Evolutionary conservation across 2,329 filamentous ascomycete genomes (phyloP), one percentile per base, ranked within the genome.

Genomic region (Cladosporium sp.): DNA sequence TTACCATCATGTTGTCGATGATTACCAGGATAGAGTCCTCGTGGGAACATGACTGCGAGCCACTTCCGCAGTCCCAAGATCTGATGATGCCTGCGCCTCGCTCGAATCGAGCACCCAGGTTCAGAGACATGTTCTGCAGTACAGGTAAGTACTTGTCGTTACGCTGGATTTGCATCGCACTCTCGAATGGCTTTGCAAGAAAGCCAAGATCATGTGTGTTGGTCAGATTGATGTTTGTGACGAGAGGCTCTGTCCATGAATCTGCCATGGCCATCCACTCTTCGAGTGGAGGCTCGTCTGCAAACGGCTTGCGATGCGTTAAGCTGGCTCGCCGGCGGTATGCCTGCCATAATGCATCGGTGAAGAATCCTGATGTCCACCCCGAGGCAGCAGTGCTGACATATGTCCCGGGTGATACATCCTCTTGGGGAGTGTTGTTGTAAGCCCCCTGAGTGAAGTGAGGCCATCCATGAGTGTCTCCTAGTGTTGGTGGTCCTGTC

Each of bases 1-100:
- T 28, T 28, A 10, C 42, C 42, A 63, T 63, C 57, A 60, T 63
- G 20, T 60, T 63, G 55, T 63, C 61, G 53, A 63, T 60, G 10
- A 61, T 63, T 9, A 63, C 59, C 2, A 63, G 53, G 13, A 60
- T 52, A 3, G 60, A 63, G 35, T 61, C 61, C 6, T 56, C 28
- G 47, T 63, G 60, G 3, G 61, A 50, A 37, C 55, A 60, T 9
- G 48, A 20, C 37, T 37, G 36, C 10, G 48, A 57, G 17, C 39
- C 44, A 34, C 61, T 60, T 20, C 56, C 51, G 35, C 49, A 61
- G 24, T 61, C 56, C 61, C 61, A 61, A 12, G 58, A 60, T 20
- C 61, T 53, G 40, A 61, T 59, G 17, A 61, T 54, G 22, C 60
- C 61, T 24, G 61, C 55, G 13, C 15, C 37, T 9, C 60, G 56